These are phyloP conservation scores for Xylaria telfairii DNA, from an alignment of 495 filamentous ascomycete species.

Conservation along the genomic window DNA sequence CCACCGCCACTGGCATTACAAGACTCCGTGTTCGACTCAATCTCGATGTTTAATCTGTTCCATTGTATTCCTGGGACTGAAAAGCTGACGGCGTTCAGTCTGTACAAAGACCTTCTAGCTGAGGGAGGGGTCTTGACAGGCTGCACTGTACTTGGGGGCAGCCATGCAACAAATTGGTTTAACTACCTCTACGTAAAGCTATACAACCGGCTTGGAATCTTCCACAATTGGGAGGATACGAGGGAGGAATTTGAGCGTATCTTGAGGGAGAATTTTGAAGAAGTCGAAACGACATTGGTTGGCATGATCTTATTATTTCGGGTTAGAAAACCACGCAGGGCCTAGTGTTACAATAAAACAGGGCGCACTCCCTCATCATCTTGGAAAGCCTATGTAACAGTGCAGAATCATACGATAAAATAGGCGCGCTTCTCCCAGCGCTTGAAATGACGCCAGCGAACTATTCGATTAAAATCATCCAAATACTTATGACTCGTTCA, in stretches of 20 bases:
- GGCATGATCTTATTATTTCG: constrained; percentile 27
- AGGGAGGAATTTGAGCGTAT: constrained; percentile 42
- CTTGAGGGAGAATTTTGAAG: constrained; percentile 39
- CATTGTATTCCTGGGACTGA: constrained; percentile 44
- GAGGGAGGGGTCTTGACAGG: constrained; percentile 45
- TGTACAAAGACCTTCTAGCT: constrained; percentile 33
- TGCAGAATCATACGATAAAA: neutral
- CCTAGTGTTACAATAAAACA: neutral
- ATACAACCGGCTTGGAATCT: constrained; percentile 39
- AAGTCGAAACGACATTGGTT: constrained; percentile 39
- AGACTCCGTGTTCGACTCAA: constrained; percentile 38
- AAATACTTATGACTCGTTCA: neutral
- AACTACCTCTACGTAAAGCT: constrained; percentile 37
- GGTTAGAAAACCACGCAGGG: neutral
- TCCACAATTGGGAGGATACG: constrained; percentile 36
- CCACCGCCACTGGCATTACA: constrained; percentile 24
- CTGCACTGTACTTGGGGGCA: constrained; percentile 42
- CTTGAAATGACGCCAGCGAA: no score
- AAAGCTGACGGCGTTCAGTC: constrained; percentile 31
- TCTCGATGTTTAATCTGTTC: constrained; percentile 49
- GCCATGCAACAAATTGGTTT: constrained; percentile 45
- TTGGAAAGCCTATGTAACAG: neutral
- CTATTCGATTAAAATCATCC: neutral
- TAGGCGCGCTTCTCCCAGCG: no score
- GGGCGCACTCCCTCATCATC: neutral